Conservation (phyloP, 2,329 filamentous ascomycete species). For the Venturia pyrina region DNA sequence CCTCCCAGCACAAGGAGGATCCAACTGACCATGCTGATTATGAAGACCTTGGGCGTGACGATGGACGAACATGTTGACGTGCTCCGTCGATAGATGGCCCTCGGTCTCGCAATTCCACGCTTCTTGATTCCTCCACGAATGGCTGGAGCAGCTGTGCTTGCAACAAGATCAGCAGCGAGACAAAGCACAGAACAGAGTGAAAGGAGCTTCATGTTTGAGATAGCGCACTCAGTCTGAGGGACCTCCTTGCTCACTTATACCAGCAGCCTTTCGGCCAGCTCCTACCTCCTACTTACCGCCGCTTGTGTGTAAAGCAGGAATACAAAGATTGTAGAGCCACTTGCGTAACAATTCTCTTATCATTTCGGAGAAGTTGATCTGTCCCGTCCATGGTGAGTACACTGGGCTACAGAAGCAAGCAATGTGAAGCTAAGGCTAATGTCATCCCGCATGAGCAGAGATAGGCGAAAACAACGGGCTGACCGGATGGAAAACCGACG, state of each 20-base stretch:
- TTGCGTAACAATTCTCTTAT: not conserved
- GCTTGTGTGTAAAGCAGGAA: not conserved
- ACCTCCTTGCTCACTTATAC: not conserved
- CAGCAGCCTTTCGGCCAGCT: not conserved
- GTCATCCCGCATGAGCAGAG: not conserved
- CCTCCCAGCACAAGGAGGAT: no score
- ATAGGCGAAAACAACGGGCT: not conserved
- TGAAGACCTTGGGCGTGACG: not conserved
- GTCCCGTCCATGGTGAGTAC: not conserved
- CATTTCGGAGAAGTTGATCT: not conserved
- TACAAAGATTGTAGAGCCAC: not conserved
- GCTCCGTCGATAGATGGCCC: not conserved
- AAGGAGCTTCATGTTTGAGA: not conserved
- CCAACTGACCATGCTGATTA: constrained; percentile 3
- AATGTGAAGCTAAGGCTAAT: not conserved
- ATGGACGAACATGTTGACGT: not conserved
- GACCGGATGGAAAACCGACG: not conserved
- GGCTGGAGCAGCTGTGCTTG: not conserved
- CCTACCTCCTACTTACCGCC: not conserved
- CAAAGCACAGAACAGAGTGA: not conserved
- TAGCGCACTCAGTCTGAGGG: not conserved
- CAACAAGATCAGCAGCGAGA: not conserved
- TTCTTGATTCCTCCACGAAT: not conserved
- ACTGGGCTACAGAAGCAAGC: not conserved
- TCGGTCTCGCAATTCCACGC: not conserved